Percentiles rank a stretch among this genome's conserved stretches.
These are phyloP conservation scores for Beta corolliflora DNA, from an alignment of 179 eudicot species.

Conservation along the genomic window DNA sequence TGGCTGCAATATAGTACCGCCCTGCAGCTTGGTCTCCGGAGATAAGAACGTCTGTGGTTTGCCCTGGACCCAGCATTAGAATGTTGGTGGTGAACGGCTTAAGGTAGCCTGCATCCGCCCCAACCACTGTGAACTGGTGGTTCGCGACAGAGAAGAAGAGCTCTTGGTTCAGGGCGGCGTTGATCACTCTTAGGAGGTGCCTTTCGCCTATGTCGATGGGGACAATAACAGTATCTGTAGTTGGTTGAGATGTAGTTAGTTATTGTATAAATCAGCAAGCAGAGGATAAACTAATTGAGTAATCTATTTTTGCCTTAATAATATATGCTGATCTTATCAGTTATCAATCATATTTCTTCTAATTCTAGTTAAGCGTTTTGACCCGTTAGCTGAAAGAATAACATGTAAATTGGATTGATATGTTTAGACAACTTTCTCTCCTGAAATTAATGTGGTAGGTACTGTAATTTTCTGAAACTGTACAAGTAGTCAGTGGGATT, in stretches of 20 bases:
- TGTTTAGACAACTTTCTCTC: background rate
- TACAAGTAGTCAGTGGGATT: background rate
- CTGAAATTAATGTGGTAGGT: background rate
- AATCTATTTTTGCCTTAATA: background rate
- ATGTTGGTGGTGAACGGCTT: slow-evolving; percentile 75
- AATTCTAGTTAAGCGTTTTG: background rate
- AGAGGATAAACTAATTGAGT: background rate
- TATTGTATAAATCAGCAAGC: background rate
- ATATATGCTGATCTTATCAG: background rate
- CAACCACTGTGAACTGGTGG: slow-evolving; percentile 73
- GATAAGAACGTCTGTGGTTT: slow-evolving; percentile 82
- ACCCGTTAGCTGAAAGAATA: background rate
- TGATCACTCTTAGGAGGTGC: slow-evolving; percentile 71
- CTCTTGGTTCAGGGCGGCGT: slow-evolving; percentile 78
- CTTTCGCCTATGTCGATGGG: slow-evolving; percentile 75
- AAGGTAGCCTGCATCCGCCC: slow-evolving; percentile 83
- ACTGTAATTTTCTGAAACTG: background rate
- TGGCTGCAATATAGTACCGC: slow-evolving; percentile 71
- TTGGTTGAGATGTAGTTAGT: slow-evolving; percentile 1
- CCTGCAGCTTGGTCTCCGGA: slow-evolving; percentile 62
- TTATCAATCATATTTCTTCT: background rate
- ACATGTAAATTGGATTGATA: background rate
- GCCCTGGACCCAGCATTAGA: slow-evolving; percentile 91
- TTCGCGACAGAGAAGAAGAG: slow-evolving; percentile 84
- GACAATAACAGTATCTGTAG: slow-evolving; percentile 60